Conservation (phyloP, 768 basidiomycete genomes). For the Leccinum subgranulosum region DNA sequence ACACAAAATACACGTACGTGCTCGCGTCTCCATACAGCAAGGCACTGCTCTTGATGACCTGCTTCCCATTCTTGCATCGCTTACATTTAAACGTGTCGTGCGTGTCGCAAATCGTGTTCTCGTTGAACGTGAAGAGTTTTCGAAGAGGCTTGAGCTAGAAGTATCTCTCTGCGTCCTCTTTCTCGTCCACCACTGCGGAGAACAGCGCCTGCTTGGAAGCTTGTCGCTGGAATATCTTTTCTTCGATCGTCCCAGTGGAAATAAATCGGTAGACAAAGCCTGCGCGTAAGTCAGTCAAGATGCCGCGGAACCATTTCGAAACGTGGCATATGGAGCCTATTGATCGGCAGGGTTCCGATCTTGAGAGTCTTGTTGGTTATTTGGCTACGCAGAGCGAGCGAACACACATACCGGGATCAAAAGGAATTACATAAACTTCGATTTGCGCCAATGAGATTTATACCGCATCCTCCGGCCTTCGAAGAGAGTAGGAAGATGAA, state of each 20-base stretch:
- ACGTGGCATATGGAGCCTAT: conserved; percentile 75
- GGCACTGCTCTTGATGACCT: conserved; percentile 77
- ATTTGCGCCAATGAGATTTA: conserved; percentile 96
- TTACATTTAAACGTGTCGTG: conserved; percentile 99
- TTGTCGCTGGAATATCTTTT: conserved; percentile 98
- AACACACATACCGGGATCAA: conserved; percentile 75
- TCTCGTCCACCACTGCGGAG: conserved; percentile 97
- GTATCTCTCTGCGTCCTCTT: conserved; percentile 92
- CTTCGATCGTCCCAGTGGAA: conserved; percentile 94
- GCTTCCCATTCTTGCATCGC: conserved; percentile 82
- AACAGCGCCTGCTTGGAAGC: conserved; percentile 95
- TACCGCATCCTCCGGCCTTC: conserved; percentile 94
- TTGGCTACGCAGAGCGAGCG: neutral
- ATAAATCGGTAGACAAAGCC: conserved; percentile 98
- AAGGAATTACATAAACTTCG: conserved; percentile 88
- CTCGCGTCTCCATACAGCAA: conserved; percentile 96
- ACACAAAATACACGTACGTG: conserved; percentile 61
- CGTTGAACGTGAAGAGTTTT: conserved; percentile 89
- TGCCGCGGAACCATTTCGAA: neutral
- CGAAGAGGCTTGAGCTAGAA: conserved; percentile 87
- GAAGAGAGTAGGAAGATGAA: conserved; percentile 93
- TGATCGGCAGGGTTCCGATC: conserved; percentile 99
- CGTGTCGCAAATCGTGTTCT: conserved; percentile 84
- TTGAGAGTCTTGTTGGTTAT: conserved; percentile 27
- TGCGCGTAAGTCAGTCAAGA: conserved; percentile 26